A percentile compares a stretch with the other conserved stretches of the same genome.
Conservation (phyloP, 306 rosid species). For the Lathyrus aphaca region DNA sequence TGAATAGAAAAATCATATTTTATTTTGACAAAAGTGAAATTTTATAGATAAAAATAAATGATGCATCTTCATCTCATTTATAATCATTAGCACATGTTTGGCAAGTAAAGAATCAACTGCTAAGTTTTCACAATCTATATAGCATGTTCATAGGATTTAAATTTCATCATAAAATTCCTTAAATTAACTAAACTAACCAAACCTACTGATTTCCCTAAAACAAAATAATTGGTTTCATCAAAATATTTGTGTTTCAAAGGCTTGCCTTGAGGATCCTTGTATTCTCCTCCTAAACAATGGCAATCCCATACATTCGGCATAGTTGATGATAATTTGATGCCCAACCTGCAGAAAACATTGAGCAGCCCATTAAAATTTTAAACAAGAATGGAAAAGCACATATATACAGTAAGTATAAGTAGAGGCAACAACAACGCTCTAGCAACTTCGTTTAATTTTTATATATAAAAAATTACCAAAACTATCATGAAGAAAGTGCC, state of each 20-base stretch:
- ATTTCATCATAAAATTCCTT: constrained; percentile 12
- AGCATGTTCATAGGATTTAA: constrained; percentile 1
- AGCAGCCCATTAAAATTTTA: constrained; percentile 19
- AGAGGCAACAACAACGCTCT: no score
- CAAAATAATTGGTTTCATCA: constrained; percentile 37
- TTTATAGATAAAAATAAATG: constrained; percentile 14
- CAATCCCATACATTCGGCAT: constrained; percentile 96
- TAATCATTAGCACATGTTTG: constrained; percentile 8
- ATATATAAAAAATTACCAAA: no score
- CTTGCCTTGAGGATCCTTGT: constrained; percentile 96
- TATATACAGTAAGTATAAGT: neutral
- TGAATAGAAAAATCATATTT: neutral
- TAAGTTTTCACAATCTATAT: neutral
- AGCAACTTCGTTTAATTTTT: no score
- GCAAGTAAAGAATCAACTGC: neutral
- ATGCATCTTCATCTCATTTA: neutral
- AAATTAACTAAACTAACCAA: constrained; percentile 18
- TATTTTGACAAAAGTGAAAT: constrained; percentile 1
- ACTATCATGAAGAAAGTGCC: no score
- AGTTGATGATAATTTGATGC: constrained; percentile 83
- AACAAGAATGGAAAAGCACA: constrained; percentile 26
- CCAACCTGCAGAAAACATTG: constrained; percentile 76
- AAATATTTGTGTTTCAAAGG: constrained; percentile 44
- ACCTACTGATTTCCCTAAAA: constrained; percentile 33
- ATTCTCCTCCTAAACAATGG: constrained; percentile 92